Evolutionary conservation across 1,284 basidiomycete genomes (phyloP).

Genomic region (Flammula alnicola): DNA sequence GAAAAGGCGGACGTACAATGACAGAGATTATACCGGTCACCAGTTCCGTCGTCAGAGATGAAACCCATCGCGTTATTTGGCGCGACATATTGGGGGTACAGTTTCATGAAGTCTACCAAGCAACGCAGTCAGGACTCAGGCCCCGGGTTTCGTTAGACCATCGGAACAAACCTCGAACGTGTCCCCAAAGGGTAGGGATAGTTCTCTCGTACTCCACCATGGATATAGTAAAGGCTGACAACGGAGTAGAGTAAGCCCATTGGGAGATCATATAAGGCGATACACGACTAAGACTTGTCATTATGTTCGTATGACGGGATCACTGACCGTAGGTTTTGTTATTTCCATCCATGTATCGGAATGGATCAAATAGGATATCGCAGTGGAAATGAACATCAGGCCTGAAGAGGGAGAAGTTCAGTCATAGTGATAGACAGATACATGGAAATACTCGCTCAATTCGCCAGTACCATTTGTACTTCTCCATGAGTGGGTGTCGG

Average conservation of each 20-base stretch:
- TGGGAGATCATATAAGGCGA: conserved; percentile 1
- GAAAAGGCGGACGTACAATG: conserved; percentile 58
- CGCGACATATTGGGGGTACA: conserved; percentile 62
- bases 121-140: too few relatives aligned
- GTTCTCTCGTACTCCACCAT: conserved; percentile 33
- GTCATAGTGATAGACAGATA: background rate
- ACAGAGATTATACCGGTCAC: conserved; percentile 74
- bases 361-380: conserved; percentile 77
- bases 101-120: too few relatives aligned
- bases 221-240: conserved; percentile 35
- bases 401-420: conserved; percentile 34
- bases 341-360: conserved; percentile 74
- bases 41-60: conserved; percentile 62
- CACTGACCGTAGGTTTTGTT: conserved; percentile 67
- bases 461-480: conserved; percentile 84
- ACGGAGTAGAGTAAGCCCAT: conserved; percentile 44
- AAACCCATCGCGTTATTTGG: conserved; percentile 72
- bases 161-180: conserved; percentile 32
- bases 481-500: conserved; percentile 68
- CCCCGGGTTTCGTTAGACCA: too few relatives aligned
- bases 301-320: too few relatives aligned
- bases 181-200: conserved; percentile 33
- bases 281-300: too few relatives aligned
- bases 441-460: conserved; percentile 35
- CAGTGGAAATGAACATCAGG: too few relatives aligned